Conservation (phyloP, 1,284 basidiomycete species). For the Laetiporus sulphureus region DNA sequence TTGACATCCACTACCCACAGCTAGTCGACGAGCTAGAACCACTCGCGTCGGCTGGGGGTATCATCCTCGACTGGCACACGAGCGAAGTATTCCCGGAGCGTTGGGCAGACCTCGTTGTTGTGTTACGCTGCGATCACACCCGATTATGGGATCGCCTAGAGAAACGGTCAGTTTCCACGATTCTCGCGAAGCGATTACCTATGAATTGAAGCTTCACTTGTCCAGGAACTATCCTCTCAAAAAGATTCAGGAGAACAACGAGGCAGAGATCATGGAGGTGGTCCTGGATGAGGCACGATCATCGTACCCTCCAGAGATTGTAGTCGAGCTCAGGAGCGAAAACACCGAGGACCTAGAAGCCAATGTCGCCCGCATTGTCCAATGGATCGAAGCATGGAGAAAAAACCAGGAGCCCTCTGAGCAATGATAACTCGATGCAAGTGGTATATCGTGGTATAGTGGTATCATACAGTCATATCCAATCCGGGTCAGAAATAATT, state of each 20-base stretch:
- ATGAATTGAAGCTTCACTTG: not conserved
- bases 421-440: slow-evolving; percentile 7
- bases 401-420: slow-evolving; percentile 35
- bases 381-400: slow-evolving; percentile 83
- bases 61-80: slow-evolving; percentile 97
- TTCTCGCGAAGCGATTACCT: too few species aligned
- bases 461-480: too few species aligned
- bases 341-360: slow-evolving; percentile 77
- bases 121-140: slow-evolving; percentile 86
- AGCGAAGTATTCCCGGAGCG: slow-evolving; percentile 93
- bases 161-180: slow-evolving; percentile 59
- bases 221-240: slow-evolving; percentile 79
- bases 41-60: slow-evolving; percentile 57
- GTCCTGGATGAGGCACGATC: slow-evolving; percentile 84
- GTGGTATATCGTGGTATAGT: too few species aligned
- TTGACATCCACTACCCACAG: slow-evolving; percentile 32
- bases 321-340: slow-evolving; percentile 84
- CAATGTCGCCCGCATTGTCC: slow-evolving; percentile 79
- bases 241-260: slow-evolving; percentile 98
- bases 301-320: slow-evolving; percentile 80
- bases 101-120: slow-evolving; percentile 96
- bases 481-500: too few species aligned
- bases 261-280: slow-evolving; percentile 97
- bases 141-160: slow-evolving; percentile 92
- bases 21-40: slow-evolving; percentile 87